Evolutionary conservation across 768 basidiomycete species (phyloP).

Genomic region (Xerocomus spinulosus): DNA sequence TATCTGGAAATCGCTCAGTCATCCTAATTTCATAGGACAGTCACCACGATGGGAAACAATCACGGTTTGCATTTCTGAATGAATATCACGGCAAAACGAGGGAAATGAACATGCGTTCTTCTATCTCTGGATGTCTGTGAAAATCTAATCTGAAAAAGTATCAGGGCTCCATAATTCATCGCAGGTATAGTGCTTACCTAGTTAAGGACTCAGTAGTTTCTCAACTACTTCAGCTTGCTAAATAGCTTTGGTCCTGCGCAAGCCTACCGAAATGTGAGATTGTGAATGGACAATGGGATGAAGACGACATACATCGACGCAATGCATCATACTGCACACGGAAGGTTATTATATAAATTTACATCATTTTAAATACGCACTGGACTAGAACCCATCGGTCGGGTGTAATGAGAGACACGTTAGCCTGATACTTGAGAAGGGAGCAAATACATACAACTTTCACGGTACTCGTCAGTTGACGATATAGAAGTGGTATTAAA

Average conservation of each 20-base stretch:
- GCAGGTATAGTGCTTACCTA: constrained; percentile 14
- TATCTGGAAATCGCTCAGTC: too few species aligned
- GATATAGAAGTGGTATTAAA: not conserved
- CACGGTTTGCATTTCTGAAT: not conserved
- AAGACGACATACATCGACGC: constrained; percentile 64
- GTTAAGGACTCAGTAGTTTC: not conserved
- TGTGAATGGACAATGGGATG: not conserved
- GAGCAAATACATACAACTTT: constrained; percentile 23
- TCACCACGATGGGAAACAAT: not conserved
- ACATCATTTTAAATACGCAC: constrained; percentile 40
- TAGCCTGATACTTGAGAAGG: constrained; percentile 1
- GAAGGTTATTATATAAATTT: constrained; percentile 1
- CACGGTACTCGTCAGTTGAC: not conserved
- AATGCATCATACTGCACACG: constrained; percentile 78
- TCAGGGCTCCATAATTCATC: not conserved
- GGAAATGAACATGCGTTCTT: constrained; percentile 10
- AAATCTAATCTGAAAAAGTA: constrained; percentile 11
- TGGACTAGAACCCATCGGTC: constrained; percentile 47
- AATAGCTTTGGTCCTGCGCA: constrained; percentile 78
- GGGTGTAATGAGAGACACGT: constrained; percentile 2
- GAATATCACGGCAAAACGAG: not conserved
- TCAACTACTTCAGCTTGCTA: constrained; percentile 51
- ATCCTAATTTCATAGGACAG: not conserved
- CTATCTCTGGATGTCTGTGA: constrained; percentile 3
- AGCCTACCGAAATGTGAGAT: constrained; percentile 30